These are phyloP conservation scores for Candida railenensis DNA, from an alignment of 805 yeast species.

Conservation along the genomic window DNA sequence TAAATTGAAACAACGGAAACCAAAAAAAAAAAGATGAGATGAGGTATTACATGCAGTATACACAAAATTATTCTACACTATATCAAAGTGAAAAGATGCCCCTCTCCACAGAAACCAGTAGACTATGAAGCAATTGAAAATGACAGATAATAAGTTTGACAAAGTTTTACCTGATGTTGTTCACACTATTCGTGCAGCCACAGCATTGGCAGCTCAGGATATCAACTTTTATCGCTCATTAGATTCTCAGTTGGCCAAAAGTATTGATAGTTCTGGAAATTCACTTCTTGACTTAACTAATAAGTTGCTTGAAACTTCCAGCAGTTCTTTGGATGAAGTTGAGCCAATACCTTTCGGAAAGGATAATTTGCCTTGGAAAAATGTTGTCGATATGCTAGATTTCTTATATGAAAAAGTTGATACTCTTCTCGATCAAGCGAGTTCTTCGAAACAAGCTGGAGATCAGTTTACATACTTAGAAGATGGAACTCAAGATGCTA, in stretches of 20 bases:
- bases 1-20: neutral
- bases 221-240: slow-evolving; percentile 69
- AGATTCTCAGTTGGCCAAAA: slow-evolving; percentile 44
- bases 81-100: neutral
- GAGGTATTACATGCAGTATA: slow-evolving; percentile 4
- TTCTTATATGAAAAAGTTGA: slow-evolving; percentile 75
- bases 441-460: slow-evolving; percentile 14
- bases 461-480: slow-evolving; percentile 49
- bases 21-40: slow-evolving; percentile 2
- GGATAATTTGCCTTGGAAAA: slow-evolving; percentile 58
- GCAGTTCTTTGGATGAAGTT: slow-evolving; percentile 9
- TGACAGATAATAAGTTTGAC: slow-evolving; percentile 6
- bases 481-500: slow-evolving; percentile 27
- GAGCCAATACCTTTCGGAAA: slow-evolving; percentile 37
- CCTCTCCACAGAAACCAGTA: neutral
- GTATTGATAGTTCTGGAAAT: slow-evolving; percentile 41
- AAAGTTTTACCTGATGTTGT: slow-evolving; percentile 48
- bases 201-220: slow-evolving; percentile 76
- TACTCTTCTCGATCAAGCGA: slow-evolving; percentile 53
- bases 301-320: slow-evolving; percentile 37
- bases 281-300: slow-evolving; percentile 48
- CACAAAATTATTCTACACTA: neutral
- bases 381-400: slow-evolving; percentile 64
- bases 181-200: slow-evolving; percentile 60
- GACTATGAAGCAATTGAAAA: neutral